Percentiles rank a stretch among this genome's conserved stretches.
Evolutionary conservation across 129 eudicot genomes (phyloP).

Genomic region (Kitagawia praeruptora): DNA sequence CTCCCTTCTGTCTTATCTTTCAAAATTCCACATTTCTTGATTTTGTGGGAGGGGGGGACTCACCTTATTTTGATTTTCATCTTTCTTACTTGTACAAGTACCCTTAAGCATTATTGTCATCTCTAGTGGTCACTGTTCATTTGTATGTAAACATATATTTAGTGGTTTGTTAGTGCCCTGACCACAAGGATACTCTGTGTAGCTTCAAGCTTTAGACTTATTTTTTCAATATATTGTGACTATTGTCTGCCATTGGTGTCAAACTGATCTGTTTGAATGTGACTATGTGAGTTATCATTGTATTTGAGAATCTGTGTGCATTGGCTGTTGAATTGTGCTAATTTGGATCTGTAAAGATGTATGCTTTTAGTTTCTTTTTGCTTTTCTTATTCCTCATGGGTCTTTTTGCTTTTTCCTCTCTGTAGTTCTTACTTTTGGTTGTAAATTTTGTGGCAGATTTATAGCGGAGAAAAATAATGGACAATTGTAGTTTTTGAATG

Average conservation of each 20-base stretch:
- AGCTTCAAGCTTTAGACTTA: background rate
- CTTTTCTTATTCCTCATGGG: slow-evolving; percentile 38
- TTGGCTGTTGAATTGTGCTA: slow-evolving; percentile 28
- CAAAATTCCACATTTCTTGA: slow-evolving; percentile 12
- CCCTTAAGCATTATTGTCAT: background rate
- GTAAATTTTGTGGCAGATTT: slow-evolving; percentile 43
- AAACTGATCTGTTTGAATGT: slow-evolving; percentile 29
- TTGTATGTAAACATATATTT: background rate
- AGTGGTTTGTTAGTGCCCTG: slow-evolving; percentile 10
- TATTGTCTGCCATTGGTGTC: slow-evolving; percentile 1
- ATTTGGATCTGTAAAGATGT: slow-evolving; percentile 72
- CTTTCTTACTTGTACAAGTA: background rate
- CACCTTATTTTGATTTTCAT: slow-evolving; percentile 7
- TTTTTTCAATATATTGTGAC: background rate
- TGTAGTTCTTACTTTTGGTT: slow-evolving; percentile 28
- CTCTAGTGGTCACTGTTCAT: slow-evolving; percentile 18
- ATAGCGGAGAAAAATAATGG: slow-evolving; percentile 35
- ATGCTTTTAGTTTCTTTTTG: slow-evolving; percentile 25
- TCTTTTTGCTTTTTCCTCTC: slow-evolving; percentile 20
- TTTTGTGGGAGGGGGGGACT: slow-evolving; percentile 14
- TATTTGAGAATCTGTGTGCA: slow-evolving; percentile 30
- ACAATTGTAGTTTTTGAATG: slow-evolving; percentile 2
- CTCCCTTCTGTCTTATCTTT: slow-evolving; percentile 32
- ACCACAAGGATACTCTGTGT: slow-evolving; percentile 9
- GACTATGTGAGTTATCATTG: slow-evolving; percentile 21